Percentiles rank a stretch among this genome's conserved stretches.
phyloP scores from a whole-genome alignment of 148 eudicot genomes.

The Cornus controversa region DNA sequence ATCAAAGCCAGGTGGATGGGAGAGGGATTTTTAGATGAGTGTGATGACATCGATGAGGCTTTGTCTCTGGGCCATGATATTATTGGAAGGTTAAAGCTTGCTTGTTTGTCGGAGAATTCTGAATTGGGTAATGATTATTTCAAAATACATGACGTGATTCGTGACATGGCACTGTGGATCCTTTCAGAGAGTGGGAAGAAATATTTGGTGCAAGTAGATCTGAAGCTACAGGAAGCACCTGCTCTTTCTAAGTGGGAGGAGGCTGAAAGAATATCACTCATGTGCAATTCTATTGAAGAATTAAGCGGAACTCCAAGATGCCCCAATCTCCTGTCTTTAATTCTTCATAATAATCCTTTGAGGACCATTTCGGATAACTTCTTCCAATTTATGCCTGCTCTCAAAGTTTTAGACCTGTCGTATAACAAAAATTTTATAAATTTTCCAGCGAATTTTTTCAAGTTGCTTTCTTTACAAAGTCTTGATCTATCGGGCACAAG shows the following conservation, averaged over 20 bases:
- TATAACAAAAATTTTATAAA: too few species aligned
- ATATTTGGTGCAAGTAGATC: too few species aligned
- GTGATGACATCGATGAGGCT: slow-evolving; percentile 12
- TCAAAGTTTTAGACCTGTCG: background rate
- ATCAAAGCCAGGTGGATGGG: slow-evolving; percentile 6
- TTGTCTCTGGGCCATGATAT: slow-evolving; percentile 10
- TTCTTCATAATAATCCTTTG: background rate
- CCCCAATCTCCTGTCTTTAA: background rate
- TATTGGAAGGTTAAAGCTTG: slow-evolving; percentile 15
- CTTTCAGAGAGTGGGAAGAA: too few species aligned
- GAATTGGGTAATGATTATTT: background rate
- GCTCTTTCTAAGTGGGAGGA: too few species aligned
- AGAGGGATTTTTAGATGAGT: background rate
- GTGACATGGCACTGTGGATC: slow-evolving; percentile 28
- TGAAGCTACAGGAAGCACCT: slow-evolving; percentile 8
- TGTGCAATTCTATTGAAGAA: background rate
- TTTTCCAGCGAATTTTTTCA: background rate
- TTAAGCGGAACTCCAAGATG: background rate
- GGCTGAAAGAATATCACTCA: background rate
- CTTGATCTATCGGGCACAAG: background rate
- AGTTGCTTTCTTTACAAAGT: background rate
- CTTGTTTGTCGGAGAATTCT: slow-evolving; percentile 17
- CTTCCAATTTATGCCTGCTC: too few species aligned
- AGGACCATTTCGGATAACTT: background rate
- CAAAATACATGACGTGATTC: slow-evolving; percentile 24